Evolutionary conservation across 352 stramenopile species (phyloP).

Genomic region (Phytophthora citrophthora): DNA sequence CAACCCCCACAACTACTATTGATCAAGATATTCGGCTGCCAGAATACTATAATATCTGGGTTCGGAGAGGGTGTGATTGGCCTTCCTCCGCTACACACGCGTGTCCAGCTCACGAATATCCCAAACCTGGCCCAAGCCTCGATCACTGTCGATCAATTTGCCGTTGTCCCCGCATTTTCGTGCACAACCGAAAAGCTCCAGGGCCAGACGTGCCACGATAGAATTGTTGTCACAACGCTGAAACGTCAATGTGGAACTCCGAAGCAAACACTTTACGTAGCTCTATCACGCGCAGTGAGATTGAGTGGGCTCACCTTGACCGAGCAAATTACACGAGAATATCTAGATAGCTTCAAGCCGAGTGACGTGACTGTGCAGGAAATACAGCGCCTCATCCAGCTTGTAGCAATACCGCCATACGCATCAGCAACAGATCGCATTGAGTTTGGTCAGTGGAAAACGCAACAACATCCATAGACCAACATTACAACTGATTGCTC

Average conservation of each 20-base stretch:
- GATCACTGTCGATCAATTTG: conserved; percentile 29
- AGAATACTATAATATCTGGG: background rate
- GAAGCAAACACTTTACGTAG: background rate
- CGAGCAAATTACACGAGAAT: background rate
- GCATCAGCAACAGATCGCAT: background rate
- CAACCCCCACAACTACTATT: conserved; percentile 7
- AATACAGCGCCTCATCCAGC: background rate
- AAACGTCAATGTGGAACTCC: background rate
- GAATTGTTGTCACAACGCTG: conserved; percentile 19
- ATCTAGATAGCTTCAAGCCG: background rate
- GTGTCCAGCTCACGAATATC: background rate
- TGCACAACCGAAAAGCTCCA: conserved; percentile 38
- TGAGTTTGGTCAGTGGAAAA: no score
- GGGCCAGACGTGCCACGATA: conserved; percentile 31
- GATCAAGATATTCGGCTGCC: conserved; percentile 8
- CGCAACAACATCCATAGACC: no score
- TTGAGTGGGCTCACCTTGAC: background rate
- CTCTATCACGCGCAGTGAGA: background rate
- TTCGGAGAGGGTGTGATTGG: conserved; percentile 17
- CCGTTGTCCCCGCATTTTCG: conserved; percentile 23
- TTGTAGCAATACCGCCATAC: background rate
- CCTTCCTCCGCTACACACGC: background rate
- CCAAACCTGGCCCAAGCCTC: conserved; percentile 11
- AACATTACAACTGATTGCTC: no score
- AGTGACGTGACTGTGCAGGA: background rate